Percentiles rank a stretch among this genome's conserved stretches.
phyloP scores from a whole-genome alignment of 441 rosid species.

The Euphorbia corollata region DNA sequence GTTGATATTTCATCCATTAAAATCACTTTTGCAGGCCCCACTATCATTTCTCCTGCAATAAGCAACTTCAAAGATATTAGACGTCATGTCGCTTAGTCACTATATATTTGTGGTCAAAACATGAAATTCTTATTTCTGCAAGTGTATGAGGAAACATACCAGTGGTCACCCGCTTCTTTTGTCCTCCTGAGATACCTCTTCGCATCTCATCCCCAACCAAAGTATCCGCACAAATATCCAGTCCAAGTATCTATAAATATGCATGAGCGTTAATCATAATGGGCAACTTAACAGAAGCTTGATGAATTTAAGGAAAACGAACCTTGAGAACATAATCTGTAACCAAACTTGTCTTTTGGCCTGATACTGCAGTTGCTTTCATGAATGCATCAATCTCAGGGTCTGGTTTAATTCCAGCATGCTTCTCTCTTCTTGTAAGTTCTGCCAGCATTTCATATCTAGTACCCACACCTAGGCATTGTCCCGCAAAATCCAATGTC shows the following conservation, averaged over 20 bases:
- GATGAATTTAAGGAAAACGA: slow-evolving; percentile 13
- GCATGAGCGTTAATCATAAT: slow-evolving; percentile 3
- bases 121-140: background rate
- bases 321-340: slow-evolving; percentile 92
- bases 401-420: slow-evolving; percentile 76
- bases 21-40: slow-evolving; percentile 75
- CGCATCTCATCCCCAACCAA: slow-evolving; percentile 79
- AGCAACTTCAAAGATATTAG: background rate
- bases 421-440: slow-evolving; percentile 66
- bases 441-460: slow-evolving; percentile 63
- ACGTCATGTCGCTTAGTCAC: background rate
- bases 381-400: slow-evolving; percentile 86
- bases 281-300: background rate
- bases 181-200: slow-evolving; percentile 91
- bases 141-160: slow-evolving; percentile 32
- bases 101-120: background rate
- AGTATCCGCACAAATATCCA: slow-evolving; percentile 74
- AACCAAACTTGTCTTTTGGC: slow-evolving; percentile 71
- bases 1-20: slow-evolving; percentile 94
- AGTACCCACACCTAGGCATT: slow-evolving; percentile 85
- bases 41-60: slow-evolving; percentile 80
- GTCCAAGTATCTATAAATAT: slow-evolving; percentile 61
- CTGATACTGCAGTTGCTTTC: slow-evolving; percentile 75
- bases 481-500: slow-evolving; percentile 76
- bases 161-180: slow-evolving; percentile 80